Evolutionary conservation across 108 stramenopile species (phyloP).

Genomic region (Nitzschia inconspicua): DNA sequence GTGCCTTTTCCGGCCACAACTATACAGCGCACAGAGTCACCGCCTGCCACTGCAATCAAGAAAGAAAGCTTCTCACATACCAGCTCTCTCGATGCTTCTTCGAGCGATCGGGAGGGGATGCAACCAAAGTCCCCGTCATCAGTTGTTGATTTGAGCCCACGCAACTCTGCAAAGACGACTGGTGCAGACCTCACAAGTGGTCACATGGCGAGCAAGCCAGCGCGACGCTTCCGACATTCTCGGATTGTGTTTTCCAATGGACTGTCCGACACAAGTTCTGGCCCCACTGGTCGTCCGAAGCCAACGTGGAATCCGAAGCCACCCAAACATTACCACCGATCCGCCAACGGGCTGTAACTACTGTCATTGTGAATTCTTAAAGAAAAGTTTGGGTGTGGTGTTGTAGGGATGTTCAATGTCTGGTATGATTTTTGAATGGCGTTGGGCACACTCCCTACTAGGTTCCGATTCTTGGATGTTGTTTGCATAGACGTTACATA

Average conservation of each 20-base stretch:
- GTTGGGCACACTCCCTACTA: not conserved
- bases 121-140: conserved; percentile 7
- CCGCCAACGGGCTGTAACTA: too few relatives aligned
- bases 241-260: not conserved
- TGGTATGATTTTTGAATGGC: not conserved
- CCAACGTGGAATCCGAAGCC: conserved; percentile 7
- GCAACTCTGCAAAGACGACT: not conserved
- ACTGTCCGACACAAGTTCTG: not conserved
- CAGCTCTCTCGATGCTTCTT: not conserved
- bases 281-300: not conserved
- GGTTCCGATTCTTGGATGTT: not conserved
- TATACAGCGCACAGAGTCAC: too few relatives aligned
- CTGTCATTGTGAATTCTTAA: not conserved
- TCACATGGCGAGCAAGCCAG: not conserved
- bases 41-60: too few relatives aligned
- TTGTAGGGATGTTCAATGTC: not conserved
- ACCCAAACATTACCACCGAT: conserved; percentile 9
- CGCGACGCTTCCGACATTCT: not conserved
- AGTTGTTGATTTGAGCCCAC: not conserved
- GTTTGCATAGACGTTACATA: not conserved
- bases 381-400: not conserved
- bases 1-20: not conserved
- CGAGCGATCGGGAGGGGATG: not conserved
- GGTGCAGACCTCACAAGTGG: not conserved
- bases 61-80: too few relatives aligned